These are phyloP conservation scores for Barnettozyma populi DNA, from an alignment of 805 yeast genomes.

Conservation along the genomic window DNA sequence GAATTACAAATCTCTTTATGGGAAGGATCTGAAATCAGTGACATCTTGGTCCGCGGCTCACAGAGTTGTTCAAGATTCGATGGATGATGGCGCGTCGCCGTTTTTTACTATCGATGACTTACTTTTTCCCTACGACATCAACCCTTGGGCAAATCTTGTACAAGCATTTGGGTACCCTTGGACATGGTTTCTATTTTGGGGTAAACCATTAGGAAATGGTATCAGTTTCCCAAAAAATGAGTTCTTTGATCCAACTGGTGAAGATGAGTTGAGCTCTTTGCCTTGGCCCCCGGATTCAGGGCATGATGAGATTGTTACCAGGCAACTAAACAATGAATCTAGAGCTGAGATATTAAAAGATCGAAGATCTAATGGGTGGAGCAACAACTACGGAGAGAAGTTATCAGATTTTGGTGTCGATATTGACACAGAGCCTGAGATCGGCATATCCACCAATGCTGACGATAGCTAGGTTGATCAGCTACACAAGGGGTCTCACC, in stretches of 20 bases:
- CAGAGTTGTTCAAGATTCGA: constrained; percentile 6
- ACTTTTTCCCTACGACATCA: constrained; percentile 81
- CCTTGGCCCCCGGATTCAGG: constrained; percentile 97
- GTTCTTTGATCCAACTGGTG: constrained; percentile 33
- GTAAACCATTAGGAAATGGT: constrained; percentile 58
- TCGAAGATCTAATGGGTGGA: constrained; percentile 48
- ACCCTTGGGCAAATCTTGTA: constrained; percentile 47
- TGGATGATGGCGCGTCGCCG: constrained; percentile 10
- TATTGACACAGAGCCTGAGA: constrained; percentile 54
- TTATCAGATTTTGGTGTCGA: constrained; percentile 88
- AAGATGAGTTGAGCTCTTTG: constrained; percentile 50
- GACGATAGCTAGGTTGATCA: neutral
- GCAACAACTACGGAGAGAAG: constrained; percentile 76
- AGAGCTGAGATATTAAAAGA: neutral
- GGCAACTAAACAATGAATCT: neutral
- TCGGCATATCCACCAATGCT: neutral
- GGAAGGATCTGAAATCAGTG: constrained; percentile 16
- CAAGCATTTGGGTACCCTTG: constrained; percentile 55
- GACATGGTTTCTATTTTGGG: constrained; percentile 71
- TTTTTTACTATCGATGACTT: constrained; percentile 53
- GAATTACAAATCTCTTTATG: constrained; percentile 32
- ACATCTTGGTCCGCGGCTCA: constrained; percentile 21
- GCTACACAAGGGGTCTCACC: neutral
- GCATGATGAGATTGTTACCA: constrained; percentile 29
- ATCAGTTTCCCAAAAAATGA: constrained; percentile 51